Evolutionary conservation across 306 rosid species (phyloP), one percentile per base, ranked within the genome.

Genomic region (Begonia masoniana): DNA sequence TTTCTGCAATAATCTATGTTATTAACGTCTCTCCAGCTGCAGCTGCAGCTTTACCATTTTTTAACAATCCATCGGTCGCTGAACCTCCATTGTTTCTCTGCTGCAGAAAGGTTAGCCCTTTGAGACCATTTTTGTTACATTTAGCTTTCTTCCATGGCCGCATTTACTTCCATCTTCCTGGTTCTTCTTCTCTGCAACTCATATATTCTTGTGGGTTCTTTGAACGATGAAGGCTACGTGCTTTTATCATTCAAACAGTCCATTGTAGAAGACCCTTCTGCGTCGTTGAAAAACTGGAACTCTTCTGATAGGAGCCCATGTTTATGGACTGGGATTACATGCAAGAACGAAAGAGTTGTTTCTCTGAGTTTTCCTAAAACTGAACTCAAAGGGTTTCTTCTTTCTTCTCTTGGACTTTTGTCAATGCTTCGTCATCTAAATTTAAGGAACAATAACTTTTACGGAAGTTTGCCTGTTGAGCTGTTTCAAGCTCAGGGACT

Each of bases 241-340:
- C 92, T 91, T 50, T 70, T 83, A 61, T 63, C 86, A 5, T 79
- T 91, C 26, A 91, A 81, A 57, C 84, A 72, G 26, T 66, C 78
- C 64, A 59, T 86, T 41, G 41, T 59, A 8, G 54, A 71, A 13
- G 99, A 91, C 79, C 88, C 99, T 48, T 78, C 73, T 55, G 71
- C 73, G 13, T 81, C 86, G 49, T 13, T 86, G 72, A 68, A 64
- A 57, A 86, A 77, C 76, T 91, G 99, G 99, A 91, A 91, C 63
- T 75, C 69, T 60, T 91, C 94, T 39, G 80, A 86, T 65, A 68
- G 62, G 36, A 81, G 51, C 69, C 96, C 99, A 1, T 91, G 99
- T 79, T 53, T 82, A 39, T 91, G 99, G 99, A 86, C 79, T 59
- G 99, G 99, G 7, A 50, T 91, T 59, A 79, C 88, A 56, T 91